A percentile compares a stretch with the other conserved stretches of the same genome.
Conservation (phyloP, 2,329 filamentous ascomycete genomes). For the Thielaviopsis cerberus region DNA sequence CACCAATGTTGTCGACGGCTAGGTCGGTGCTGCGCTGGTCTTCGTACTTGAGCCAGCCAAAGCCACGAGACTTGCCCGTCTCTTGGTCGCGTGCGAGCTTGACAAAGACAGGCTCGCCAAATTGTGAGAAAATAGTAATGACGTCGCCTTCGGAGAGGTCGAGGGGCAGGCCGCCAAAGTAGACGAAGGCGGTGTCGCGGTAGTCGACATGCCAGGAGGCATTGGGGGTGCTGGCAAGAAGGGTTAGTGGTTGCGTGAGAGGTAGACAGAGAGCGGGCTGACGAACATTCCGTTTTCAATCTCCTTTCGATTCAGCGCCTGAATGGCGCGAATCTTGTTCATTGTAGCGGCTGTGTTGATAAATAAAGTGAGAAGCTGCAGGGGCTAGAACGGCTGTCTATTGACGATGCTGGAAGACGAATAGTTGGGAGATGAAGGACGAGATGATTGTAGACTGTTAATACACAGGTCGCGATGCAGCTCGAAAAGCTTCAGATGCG, state of each 20-base stretch:
- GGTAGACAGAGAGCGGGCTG: background rate
- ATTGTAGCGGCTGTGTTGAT: conserved; percentile 36
- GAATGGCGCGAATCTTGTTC: conserved; percentile 87
- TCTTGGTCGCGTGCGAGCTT: conserved; percentile 90
- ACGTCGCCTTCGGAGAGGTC: conserved; percentile 91
- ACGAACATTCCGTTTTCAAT: conserved; percentile 70
- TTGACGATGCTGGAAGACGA: too few relatives aligned
- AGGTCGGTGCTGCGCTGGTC: conserved; percentile 91
- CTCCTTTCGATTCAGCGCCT: conserved; percentile 83
- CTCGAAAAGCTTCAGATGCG: background rate
- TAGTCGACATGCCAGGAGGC: conserved; percentile 97
- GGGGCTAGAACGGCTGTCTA: too few relatives aligned
- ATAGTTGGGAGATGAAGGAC: too few relatives aligned
- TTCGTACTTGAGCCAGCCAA: conserved; percentile 94
- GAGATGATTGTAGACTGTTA: background rate
- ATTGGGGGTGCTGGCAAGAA: conserved; percentile 44
- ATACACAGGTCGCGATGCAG: background rate
- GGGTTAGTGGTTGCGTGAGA: conserved; percentile 5
- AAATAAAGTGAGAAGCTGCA: background rate
- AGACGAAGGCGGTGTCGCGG: conserved; percentile 88
- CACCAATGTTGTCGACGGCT: conserved; percentile 87
- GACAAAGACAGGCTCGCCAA: conserved; percentile 81
- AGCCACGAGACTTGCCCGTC: conserved; percentile 84
- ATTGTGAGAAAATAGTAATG: conserved; percentile 92
- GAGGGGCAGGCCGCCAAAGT: conserved; percentile 84